Conservation (phyloP, 2,329 filamentous ascomycete genomes). For the Alternaria novae-zelandiae region DNA sequence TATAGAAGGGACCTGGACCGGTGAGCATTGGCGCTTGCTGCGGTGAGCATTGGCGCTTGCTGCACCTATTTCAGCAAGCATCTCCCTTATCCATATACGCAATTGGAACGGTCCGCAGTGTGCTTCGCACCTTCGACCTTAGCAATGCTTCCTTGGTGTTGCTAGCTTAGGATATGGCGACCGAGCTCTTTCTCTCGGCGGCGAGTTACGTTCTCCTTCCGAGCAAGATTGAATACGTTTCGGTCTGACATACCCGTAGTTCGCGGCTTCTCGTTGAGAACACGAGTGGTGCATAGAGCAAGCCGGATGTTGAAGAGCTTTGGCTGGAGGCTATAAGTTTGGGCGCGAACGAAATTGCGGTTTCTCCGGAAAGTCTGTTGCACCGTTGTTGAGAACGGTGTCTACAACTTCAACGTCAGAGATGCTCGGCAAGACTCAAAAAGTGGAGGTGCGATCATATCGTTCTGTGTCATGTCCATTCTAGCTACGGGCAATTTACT, state of each 20-base stretch:
- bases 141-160: neutral
- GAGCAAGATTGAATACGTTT: neutral
- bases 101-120: neutral
- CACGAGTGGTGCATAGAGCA: neutral
- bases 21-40: neutral
- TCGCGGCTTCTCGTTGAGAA: neutral
- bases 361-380: accelerated
- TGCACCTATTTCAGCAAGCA: neutral
- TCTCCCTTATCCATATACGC: neutral
- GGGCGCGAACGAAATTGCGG: neutral
- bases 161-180: neutral
- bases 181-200: neutral
- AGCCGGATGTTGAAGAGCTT: neutral
- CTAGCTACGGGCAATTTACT: no score
- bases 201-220: neutral
- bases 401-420: no score
- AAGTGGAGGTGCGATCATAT: no score
- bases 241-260: neutral
- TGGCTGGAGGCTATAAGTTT: neutral
- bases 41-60: neutral
- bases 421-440: no score
- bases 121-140: neutral
- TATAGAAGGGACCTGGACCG: neutral
- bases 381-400: no score
- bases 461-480: no score